phyloP scores from a whole-genome alignment of 2,329 filamentous ascomycete species.

The Stemphylium vesicarium region DNA sequence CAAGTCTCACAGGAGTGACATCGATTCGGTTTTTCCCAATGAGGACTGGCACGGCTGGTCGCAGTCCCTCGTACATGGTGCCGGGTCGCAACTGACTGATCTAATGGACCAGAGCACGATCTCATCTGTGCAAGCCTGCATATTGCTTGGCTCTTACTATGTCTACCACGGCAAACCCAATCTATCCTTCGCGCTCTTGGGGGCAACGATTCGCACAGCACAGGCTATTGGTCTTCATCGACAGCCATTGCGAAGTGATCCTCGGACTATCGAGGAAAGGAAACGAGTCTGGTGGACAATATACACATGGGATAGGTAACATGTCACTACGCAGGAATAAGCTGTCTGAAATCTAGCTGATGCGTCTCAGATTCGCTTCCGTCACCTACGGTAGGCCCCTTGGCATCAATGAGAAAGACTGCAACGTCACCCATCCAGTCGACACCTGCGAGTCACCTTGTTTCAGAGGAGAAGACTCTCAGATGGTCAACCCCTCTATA shows the following conservation, averaged over 20 bases:
- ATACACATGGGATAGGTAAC: slow-evolving; percentile 50
- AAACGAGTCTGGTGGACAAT: slow-evolving; percentile 54
- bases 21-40: slow-evolving; percentile 5
- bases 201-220: slow-evolving; percentile 48
- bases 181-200: slow-evolving; percentile 48
- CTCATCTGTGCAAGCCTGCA: slow-evolving; percentile 48
- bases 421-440: slow-evolving; percentile 44
- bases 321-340: not conserved
- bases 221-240: slow-evolving; percentile 47
- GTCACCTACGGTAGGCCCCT: slow-evolving; percentile 52
- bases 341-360: not conserved
- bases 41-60: slow-evolving; percentile 25
- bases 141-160: slow-evolving; percentile 51
- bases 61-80: slow-evolving; percentile 29
- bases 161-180: slow-evolving; percentile 54
- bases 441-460: slow-evolving; percentile 43
- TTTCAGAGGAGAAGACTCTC: slow-evolving; percentile 20
- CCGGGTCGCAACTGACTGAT: slow-evolving; percentile 47
- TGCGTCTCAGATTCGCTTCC: slow-evolving; percentile 43
- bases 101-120: slow-evolving; percentile 52
- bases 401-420: slow-evolving; percentile 53
- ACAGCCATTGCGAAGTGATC: slow-evolving; percentile 30
- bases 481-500: not conserved
- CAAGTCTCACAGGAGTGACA: slow-evolving; percentile 30
- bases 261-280: slow-evolving; percentile 41